Base-by-base conservation (phyloP, 2,329 filamentous ascomycete species). In the Colletotrichum phormii region DNA sequence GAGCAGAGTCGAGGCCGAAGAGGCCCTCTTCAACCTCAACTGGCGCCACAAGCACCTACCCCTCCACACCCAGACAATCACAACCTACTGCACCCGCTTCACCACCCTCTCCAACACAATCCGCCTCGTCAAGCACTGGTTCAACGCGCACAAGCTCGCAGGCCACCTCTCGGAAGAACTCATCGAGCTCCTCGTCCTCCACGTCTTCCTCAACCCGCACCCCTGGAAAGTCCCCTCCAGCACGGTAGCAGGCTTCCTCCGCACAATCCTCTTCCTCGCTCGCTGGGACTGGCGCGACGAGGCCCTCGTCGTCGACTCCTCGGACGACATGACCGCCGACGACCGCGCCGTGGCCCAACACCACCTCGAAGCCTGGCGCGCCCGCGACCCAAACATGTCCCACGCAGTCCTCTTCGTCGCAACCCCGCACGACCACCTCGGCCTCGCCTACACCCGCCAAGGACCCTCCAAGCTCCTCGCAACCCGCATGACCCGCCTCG, bases 221-320 rank as follows among this genome's bases (percentile, higher is more conserved):
- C 95, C 97, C 0, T 98, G 94, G 93, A 84, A 89, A 49, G 85
- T 89, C 0, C 96, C 97, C 0, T 93, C 93, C 0, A 96, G 92
- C 76, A 87, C 92, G 11, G 91, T 91, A 77, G 92, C 93, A 0
- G 97, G 94, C 5, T 96, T 99, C 79, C 83, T 97, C 33, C 91
- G 95, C 26, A 94, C 94, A 0, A 85, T 99, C 1, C 85, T 92
- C 37, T 93, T 96, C 81, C 86, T 99, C 15, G 91, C 95, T 1
- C 89, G 91, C 54, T 99, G 97, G 95, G 95, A 98, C 80, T 99
- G 97, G 97, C 90, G 94, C 33, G 87, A 91, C 8, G 92, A 95
- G 65, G 93, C 97, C 1, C 86, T 98, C 37, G 87, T 98, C 42
- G 87, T 98, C 31, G 95, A 98, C 80, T 88, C 94, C 31, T 89